Evolutionary conservation across 2,329 filamentous ascomycete genomes (phyloP), one percentile per base, ranked within the genome.

Genomic region (Clarireedia paspali): DNA sequence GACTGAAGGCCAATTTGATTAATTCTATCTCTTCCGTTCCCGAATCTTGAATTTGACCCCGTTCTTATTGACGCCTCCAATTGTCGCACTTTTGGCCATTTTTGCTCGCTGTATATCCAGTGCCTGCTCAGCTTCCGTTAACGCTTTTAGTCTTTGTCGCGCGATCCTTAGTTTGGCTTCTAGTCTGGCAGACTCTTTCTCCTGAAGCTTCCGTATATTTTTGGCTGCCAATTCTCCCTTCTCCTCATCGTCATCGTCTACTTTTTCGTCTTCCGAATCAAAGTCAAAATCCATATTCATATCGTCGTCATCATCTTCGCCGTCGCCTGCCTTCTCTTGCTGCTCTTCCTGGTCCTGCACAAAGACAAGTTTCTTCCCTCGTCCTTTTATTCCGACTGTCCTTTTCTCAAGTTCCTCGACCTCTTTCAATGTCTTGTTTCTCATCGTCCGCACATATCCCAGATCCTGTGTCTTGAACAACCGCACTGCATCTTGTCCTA

Each of bases 401-500:
- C 77, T 73, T 69, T 81, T 74, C 70, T 84, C 77, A 26, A 87
- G 66, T 53, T 64, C 70, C 42, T 73, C 72, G 1, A 84, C 77
- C 61, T 87, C 81, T 66, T 84, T 84, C 57, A 72, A 67, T 3
- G 79, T 75, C 26, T 83, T 75, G 61, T 83, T 84, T 56, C 80
- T 74, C 74, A 82, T 79, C 23, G 82, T 84, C 59, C 84, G 73
- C 26, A 87, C 68, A 67, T 87, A 87, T 2, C 79, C 83, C 30
- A 84, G 68, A 64, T 88, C 84, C 70, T 88, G 84, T 2, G 83
- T 87, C 74, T 87, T 88, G 60, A 87, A 76, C 23, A 87, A 72
- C 20, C 83, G 75, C 24, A 83, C 80, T 1, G 77, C 76, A 23
- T 86, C 80, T 39, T 80, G 67, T 49, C 77, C 74, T 67, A 87